phyloP scores from a whole-genome alignment of 2,329 filamentous ascomycete species.

The Sporothrix luriei region DNA sequence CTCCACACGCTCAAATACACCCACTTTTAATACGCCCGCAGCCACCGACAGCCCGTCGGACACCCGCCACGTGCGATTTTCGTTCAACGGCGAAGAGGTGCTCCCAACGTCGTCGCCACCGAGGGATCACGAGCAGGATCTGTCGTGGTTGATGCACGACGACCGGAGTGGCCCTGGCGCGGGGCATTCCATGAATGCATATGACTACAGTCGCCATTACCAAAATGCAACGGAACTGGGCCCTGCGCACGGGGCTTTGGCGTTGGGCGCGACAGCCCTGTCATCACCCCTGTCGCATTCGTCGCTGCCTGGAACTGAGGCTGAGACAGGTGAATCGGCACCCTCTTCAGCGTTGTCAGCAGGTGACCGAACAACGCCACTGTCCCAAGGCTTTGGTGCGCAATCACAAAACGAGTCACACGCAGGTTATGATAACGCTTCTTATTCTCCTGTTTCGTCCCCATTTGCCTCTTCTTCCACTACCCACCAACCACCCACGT shows the following conservation, averaged over 20 bases:
- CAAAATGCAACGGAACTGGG: not conserved
- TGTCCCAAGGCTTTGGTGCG: not conserved
- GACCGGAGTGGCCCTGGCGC: not conserved
- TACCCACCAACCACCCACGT: not conserved
- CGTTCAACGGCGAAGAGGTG: conserved; percentile 62
- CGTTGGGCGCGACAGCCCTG: conserved; percentile 9
- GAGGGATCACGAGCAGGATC: conserved; percentile 21
- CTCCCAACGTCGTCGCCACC: conserved; percentile 61
- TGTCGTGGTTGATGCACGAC: conserved; percentile 34
- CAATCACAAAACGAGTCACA: conserved; percentile 17
- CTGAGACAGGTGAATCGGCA: not conserved
- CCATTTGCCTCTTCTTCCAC: not conserved
- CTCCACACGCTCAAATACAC: conserved; percentile 7
- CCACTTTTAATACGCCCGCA: not conserved
- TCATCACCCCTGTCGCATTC: conserved; percentile 1
- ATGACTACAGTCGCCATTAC: conserved; percentile 17
- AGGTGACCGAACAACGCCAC: conserved; percentile 18
- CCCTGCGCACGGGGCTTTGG: not conserved
- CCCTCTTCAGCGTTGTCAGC: not conserved
- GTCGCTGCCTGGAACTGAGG: conserved; percentile 21
- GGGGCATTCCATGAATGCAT: not conserved
- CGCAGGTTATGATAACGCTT: not conserved
- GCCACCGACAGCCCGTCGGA: conserved; percentile 43
- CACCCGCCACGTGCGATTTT: conserved; percentile 61
- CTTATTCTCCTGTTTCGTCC: not conserved